Conservation (phyloP, 73 alveolate genomes). For the Paramecium biaurelia region DNA sequence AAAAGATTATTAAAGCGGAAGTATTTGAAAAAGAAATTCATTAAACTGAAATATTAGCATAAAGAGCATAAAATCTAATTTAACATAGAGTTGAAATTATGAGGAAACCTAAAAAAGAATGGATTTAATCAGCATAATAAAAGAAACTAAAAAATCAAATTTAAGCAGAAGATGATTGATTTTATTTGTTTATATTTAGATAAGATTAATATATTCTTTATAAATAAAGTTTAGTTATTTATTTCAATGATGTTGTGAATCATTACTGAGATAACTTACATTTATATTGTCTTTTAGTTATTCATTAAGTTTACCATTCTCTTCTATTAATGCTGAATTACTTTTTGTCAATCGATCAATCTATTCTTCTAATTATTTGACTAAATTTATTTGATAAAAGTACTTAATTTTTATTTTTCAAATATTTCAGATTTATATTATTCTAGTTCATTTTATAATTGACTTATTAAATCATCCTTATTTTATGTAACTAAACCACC, state of each 20-base stretch:
- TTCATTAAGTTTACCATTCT: background rate
- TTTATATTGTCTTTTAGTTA: background rate
- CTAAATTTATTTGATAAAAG: background rate
- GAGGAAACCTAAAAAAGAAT: slow-evolving; percentile 21
- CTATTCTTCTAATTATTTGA: background rate
- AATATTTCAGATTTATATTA: background rate
- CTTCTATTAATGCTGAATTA: background rate
- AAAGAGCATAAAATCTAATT: slow-evolving; percentile 66
- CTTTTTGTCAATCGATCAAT: background rate
- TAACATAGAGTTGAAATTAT: slow-evolving; percentile 1
- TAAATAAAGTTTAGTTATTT: background rate
- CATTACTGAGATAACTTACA: background rate
- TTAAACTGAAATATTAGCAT: slow-evolving; percentile 86
- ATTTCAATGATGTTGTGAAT: slow-evolving; percentile 10
- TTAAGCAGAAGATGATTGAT: background rate
- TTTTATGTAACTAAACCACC: background rate
- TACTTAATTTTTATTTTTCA: background rate
- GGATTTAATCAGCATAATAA: background rate
- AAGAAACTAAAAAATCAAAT: background rate
- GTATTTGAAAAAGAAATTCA: slow-evolving; percentile 85
- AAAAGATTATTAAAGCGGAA: slow-evolving; percentile 78
- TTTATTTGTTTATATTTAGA: background rate
- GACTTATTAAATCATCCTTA: background rate
- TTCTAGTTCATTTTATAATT: background rate
- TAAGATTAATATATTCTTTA: background rate